Evolutionary conservation across 208 protist genomes (phyloP).

Genomic region (Porcisia hertigi): DNA sequence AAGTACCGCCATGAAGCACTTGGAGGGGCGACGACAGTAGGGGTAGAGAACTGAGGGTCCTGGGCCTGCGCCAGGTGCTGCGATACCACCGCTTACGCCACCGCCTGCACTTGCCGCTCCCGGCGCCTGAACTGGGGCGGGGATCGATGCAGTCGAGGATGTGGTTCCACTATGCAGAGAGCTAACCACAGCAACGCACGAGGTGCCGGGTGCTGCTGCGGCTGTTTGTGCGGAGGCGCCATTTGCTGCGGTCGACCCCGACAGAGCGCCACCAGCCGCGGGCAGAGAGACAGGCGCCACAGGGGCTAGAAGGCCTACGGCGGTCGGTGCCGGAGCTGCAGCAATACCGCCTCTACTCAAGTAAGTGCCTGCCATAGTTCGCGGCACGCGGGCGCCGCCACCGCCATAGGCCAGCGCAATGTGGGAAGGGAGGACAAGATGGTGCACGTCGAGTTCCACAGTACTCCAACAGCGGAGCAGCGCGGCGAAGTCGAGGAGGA

Average conservation of each 20-base stretch:
- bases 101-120: neutral
- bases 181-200: neutral
- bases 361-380: constrained; percentile 12
- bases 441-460: constrained; percentile 30
- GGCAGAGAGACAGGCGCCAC: neutral
- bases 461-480: constrained; percentile 29
- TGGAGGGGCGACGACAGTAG: constrained; percentile 17
- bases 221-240: neutral
- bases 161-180: neutral
- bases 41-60: constrained; percentile 8
- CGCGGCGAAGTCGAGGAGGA: constrained; percentile 27
- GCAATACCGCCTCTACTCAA: constrained; percentile 11
- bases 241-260: neutral
- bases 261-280: neutral
- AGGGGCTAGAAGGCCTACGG: neutral
- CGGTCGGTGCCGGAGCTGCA: neutral
- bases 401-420: constrained; percentile 25
- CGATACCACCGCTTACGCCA: neutral
- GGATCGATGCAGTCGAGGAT: constrained; percentile 4
- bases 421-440: constrained; percentile 23
- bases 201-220: neutral
- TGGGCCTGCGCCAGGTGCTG: neutral
- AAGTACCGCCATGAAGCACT: constrained; percentile 47
- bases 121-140: neutral
- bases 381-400: constrained; percentile 19